Evolutionary conservation across 331 rosid species (phyloP).

Genomic region (Quercus lobata): DNA sequence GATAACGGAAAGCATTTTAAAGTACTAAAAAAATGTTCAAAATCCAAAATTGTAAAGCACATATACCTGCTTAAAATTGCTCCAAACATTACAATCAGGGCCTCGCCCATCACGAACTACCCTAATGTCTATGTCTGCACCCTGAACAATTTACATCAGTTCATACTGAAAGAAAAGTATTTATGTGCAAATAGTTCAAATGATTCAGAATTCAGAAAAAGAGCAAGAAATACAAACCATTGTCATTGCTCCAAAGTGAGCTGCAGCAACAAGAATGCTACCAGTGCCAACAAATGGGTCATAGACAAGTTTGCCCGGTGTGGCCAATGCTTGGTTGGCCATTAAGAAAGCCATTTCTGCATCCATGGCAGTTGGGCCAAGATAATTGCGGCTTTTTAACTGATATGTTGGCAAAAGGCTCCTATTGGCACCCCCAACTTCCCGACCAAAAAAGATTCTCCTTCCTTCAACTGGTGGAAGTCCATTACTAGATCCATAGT

Average conservation of each 20-base stretch:
- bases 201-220: not conserved
- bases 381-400: constrained; percentile 86
- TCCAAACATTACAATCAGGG: constrained; percentile 94
- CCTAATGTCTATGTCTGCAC: constrained; percentile 98
- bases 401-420: constrained; percentile 89
- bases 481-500: constrained; percentile 71
- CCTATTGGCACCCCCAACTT: constrained; percentile 85
- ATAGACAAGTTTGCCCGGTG: constrained; percentile 74
- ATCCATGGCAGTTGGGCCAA: constrained; percentile 99
- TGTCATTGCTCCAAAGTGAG: constrained; percentile 96
- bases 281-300: constrained; percentile 99
- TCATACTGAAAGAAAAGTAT: constrained; percentile 3
- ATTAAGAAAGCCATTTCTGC: constrained; percentile 94
- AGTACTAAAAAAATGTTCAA: constrained; percentile 4
- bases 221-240: constrained; percentile 54
- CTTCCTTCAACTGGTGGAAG: constrained; percentile 77
- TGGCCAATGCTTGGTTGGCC: constrained; percentile 89
- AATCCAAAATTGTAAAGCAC: constrained; percentile 7
- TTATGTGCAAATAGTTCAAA: not conserved
- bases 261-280: constrained; percentile 86
- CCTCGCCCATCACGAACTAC: constrained; percentile 98
- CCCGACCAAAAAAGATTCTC: constrained; percentile 88
- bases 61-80: constrained; percentile 94
- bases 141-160: constrained; percentile 55
- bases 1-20: not conserved